phyloP scores from a whole-genome alignment of 148 eudicot genomes.

The Vaccinium vitisidaea region DNA sequence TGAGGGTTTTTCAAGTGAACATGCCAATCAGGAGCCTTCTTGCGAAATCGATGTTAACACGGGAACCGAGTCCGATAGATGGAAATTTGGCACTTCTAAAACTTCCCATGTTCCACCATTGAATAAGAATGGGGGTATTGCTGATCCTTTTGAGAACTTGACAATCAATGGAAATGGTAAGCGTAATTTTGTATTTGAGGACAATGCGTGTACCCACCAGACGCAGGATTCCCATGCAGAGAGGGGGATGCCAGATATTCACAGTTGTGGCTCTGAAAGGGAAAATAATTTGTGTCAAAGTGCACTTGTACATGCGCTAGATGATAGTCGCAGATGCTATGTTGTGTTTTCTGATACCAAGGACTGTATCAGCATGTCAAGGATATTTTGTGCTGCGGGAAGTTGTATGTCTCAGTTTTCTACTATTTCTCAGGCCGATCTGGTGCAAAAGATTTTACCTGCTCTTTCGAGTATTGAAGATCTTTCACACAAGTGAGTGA shows the following conservation, averaged over 20 bases:
- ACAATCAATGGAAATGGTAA: constrained; percentile 1
- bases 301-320: constrained; percentile 1
- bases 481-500: constrained; percentile 56
- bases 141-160: constrained; percentile 4
- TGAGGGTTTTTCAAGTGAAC: constrained; percentile 12
- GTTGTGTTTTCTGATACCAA: constrained; percentile 49
- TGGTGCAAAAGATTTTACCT: constrained; percentile 37
- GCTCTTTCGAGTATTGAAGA: constrained; percentile 43
- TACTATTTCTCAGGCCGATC: constrained; percentile 30
- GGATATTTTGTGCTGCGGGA: constrained; percentile 44
- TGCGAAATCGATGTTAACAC: constrained; percentile 25
- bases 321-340: constrained; percentile 29
- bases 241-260: constrained; percentile 18
- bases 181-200: not conserved
- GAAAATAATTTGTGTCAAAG: constrained; percentile 15
- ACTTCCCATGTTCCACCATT: constrained; percentile 7
- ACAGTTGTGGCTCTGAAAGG: constrained; percentile 20
- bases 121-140: not conserved
- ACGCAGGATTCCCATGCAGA: constrained; percentile 21
- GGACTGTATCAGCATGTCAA: constrained; percentile 46
- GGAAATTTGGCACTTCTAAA: constrained; percentile 9
- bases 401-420: constrained; percentile 37
- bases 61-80: constrained; percentile 26
- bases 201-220: constrained; percentile 12
- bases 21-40: constrained; percentile 15